Conservation (phyloP, 176 grass and related monocot species). For the Alloteropsis semialata region DNA sequence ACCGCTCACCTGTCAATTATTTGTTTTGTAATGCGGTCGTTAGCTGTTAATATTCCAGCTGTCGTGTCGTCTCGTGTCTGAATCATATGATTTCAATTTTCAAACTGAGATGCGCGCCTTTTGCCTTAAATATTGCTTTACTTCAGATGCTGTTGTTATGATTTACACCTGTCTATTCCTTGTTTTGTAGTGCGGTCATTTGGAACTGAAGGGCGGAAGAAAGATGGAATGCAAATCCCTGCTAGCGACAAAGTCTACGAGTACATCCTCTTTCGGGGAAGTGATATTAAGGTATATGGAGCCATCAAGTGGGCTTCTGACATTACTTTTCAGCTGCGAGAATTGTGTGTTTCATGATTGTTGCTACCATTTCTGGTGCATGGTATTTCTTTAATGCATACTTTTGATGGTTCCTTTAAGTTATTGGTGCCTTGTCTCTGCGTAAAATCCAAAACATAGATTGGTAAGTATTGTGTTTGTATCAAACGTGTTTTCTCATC, state of each 20-base stretch:
- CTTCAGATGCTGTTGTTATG: neutral
- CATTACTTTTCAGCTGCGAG: neutral
- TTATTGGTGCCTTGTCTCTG: neutral
- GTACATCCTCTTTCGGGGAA: slow-evolving; percentile 84
- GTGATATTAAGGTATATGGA: slow-evolving; percentile 75
- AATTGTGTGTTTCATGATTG: neutral
- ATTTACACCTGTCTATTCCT: neutral
- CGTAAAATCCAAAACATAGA: neutral
- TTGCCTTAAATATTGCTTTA: neutral
- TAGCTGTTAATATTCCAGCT: no score
- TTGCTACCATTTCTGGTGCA: neutral
- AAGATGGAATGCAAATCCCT: slow-evolving; percentile 71
- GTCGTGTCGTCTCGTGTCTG: neutral
- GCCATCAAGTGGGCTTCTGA: neutral
- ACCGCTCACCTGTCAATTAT: neutral
- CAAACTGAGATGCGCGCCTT: neutral
- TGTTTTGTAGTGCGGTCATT: slow-evolving; percentile 70
- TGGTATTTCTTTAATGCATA: neutral
- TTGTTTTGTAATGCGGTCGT: slow-evolving; percentile 56
- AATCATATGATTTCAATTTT: neutral
- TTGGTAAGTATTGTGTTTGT: neutral
- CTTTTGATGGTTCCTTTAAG: neutral
- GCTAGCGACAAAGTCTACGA: slow-evolving; percentile 74
- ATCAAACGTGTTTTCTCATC: neutral
- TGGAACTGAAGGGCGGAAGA: slow-evolving; percentile 89